These are phyloP conservation scores for Coemansia sp. DNA, from an alignment of 192 early-diverging fungal genomes.

Conservation along the genomic window DNA sequence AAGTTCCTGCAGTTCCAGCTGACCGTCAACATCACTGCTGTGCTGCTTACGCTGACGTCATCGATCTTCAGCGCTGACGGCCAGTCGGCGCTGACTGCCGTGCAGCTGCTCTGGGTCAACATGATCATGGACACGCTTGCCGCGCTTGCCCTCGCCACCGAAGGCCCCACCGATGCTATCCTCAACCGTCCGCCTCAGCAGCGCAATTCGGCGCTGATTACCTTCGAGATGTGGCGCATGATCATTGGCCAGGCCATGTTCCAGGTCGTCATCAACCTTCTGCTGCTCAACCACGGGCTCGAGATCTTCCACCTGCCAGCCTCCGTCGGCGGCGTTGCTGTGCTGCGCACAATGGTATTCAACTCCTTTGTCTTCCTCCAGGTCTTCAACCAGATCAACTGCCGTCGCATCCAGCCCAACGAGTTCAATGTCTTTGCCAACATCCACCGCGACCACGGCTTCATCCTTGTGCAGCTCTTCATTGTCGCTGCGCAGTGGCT, in stretches of 20 bases:
- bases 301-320: constrained; percentile 62
- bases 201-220: constrained; percentile 79
- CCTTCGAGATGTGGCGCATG: constrained; percentile 88
- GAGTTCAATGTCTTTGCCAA: constrained; percentile 86
- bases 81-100: constrained; percentile 79
- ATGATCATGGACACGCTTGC: constrained; percentile 95
- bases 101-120: constrained; percentile 95
- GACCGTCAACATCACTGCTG: constrained; percentile 81
- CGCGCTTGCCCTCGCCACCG: constrained; percentile 89
- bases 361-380: constrained; percentile 95
- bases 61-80: constrained; percentile 66
- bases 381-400: constrained; percentile 96
- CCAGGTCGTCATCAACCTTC: constrained; percentile 80
- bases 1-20: constrained; percentile 89
- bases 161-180: constrained; percentile 84
- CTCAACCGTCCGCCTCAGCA: constrained; percentile 77
- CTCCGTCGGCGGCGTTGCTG: constrained; percentile 34
- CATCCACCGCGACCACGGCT: constrained; percentile 78
- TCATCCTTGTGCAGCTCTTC: constrained; percentile 73
- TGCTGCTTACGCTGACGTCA: constrained; percentile 70
- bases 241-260: constrained; percentile 89
- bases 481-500: constrained; percentile 77
- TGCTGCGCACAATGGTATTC: constrained; percentile 83
- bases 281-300: constrained; percentile 61
- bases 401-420: constrained; percentile 72